phyloP scores from a whole-genome alignment of 1,139 yeast species.

The Candida pseudoviswanathii region DNA sequence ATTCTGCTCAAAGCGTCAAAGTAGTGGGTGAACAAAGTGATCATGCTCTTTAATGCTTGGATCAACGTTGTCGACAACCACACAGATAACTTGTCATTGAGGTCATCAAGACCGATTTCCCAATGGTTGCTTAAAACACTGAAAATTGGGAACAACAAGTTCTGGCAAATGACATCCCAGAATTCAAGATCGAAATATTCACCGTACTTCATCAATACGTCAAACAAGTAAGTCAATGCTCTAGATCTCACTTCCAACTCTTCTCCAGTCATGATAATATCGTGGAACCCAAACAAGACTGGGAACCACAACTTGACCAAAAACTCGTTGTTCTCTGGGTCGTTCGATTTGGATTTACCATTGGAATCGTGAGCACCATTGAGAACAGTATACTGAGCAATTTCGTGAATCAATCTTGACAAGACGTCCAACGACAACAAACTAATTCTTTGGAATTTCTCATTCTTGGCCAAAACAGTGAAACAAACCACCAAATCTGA shows the following conservation, averaged over 20 bases:
- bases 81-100: constrained; percentile 77
- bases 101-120: constrained; percentile 62
- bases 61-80: constrained; percentile 97
- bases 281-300: constrained; percentile 79
- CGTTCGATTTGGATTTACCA: constrained; percentile 17
- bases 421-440: constrained; percentile 81
- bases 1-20: constrained; percentile 72
- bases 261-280: constrained; percentile 88
- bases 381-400: constrained; percentile 46
- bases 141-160: constrained; percentile 88
- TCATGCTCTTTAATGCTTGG: constrained; percentile 90
- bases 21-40: constrained; percentile 78
- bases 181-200: constrained; percentile 68
- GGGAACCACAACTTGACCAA: constrained; percentile 72
- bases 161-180: constrained; percentile 81
- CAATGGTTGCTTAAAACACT: constrained; percentile 76
- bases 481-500: constrained; percentile 74
- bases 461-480: constrained; percentile 82
- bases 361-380: constrained; percentile 16
- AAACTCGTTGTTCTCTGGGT: constrained; percentile 33
- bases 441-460: constrained; percentile 76
- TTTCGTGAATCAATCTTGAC: constrained; percentile 59
- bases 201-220: constrained; percentile 78
- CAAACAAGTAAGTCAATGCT: constrained; percentile 82
- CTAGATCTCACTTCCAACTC: constrained; percentile 93